Evolutionary conservation across 2,329 filamentous ascomycete species (phyloP).

Genomic region (Pyrenophora teres): DNA sequence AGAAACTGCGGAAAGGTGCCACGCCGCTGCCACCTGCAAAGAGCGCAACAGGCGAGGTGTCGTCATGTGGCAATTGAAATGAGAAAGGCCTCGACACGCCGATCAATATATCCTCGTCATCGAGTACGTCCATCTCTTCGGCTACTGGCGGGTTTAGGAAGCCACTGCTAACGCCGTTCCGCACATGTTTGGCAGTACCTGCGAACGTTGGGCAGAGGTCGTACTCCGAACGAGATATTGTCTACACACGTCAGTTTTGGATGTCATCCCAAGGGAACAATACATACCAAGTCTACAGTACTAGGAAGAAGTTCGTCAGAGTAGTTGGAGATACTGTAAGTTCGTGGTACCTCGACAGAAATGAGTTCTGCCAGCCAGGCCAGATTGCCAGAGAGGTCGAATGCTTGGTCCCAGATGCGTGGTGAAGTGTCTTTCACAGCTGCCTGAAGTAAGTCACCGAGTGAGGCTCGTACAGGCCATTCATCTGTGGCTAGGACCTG

Average conservation of each 20-base stretch:
- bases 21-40: conserved; percentile 54
- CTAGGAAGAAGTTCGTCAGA: conserved; percentile 57
- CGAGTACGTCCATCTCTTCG: conserved; percentile 43
- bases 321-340: conserved; percentile 51
- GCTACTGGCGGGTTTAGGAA: conserved; percentile 59
- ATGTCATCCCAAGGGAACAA: not conserved
- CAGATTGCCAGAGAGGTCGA: conserved; percentile 24
- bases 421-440: conserved; percentile 28
- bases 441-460: conserved; percentile 31
- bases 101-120: conserved; percentile 57
- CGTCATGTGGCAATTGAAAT: conserved; percentile 59
- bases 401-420: conserved; percentile 33
- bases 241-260: conserved; percentile 22
- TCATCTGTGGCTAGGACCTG: conserved; percentile 32
- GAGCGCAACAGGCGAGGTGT: conserved; percentile 57
- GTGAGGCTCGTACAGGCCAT: conserved; percentile 30
- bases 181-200: conserved; percentile 22
- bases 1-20: conserved; percentile 33
- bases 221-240: conserved; percentile 58
- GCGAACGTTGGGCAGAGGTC: conserved; percentile 49
- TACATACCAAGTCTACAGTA: conserved; percentile 52
- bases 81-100: conserved; percentile 58
- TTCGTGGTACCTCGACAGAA: conserved; percentile 29
- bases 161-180: conserved; percentile 58
- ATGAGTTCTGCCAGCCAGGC: conserved; percentile 29